Conservation (phyloP, 2,329 filamentous ascomycete genomes). For the Neofusicoccum umdonicola region DNA sequence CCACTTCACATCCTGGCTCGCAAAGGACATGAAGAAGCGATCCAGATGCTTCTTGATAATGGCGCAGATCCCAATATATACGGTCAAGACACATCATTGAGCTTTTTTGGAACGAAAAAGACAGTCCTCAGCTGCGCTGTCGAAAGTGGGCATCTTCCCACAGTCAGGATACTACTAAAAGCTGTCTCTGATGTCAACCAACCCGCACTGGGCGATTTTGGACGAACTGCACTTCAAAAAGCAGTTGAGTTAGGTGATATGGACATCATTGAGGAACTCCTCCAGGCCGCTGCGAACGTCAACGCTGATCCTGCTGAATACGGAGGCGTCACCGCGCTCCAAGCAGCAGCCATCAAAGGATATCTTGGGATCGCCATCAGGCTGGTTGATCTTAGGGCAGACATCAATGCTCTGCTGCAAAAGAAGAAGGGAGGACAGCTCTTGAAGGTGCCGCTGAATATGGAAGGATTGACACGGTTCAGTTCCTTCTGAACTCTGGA, state of each 20-base stretch:
- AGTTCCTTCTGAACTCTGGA: constrained; percentile 28
- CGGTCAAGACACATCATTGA: too few relatives aligned
- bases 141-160: not conserved
- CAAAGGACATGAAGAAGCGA: too few relatives aligned
- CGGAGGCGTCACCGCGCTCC: constrained; percentile 27
- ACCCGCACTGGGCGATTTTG: not conserved
- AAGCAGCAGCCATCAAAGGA: constrained; percentile 27
- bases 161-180: too few relatives aligned
- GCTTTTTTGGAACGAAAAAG: too few relatives aligned
- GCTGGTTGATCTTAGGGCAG: constrained; percentile 24
- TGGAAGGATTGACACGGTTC: constrained; percentile 30
- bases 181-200: too few relatives aligned
- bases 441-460: constrained; percentile 29
- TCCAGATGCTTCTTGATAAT: too few relatives aligned
- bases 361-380: constrained; percentile 24
- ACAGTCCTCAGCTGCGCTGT: not conserved
- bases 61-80: too few relatives aligned
- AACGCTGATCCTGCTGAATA: constrained; percentile 9
- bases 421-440: constrained; percentile 25
- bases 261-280: constrained; percentile 19
- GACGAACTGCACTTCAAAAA: not conserved
- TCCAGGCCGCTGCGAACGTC: constrained; percentile 10
- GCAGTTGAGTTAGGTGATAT: not conserved
- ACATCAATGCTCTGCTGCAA: constrained; percentile 24
- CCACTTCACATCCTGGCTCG: too few relatives aligned